phyloP scores from a whole-genome alignment of 2,329 filamentous ascomycete species.

The Metarhizium album region DNA sequence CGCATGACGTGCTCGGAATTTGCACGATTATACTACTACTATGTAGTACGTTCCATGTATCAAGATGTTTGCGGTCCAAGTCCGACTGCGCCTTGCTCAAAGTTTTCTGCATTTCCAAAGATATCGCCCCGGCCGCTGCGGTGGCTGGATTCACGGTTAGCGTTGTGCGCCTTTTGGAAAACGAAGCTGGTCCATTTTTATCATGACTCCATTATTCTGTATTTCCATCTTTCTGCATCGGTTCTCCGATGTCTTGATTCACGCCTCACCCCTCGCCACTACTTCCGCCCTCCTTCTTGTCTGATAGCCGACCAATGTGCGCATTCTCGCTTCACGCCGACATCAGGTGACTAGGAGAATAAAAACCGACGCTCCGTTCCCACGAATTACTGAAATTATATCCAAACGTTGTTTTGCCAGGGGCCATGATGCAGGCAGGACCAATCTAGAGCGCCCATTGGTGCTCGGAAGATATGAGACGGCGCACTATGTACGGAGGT shows the following conservation, averaged over 20 bases:
- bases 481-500: background rate
- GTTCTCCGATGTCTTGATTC: background rate
- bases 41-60: background rate
- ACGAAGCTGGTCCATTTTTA: no score
- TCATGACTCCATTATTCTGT: no score
- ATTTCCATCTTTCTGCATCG: background rate
- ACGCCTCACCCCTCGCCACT: background rate
- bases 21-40: background rate
- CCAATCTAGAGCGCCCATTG: no score
- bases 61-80: background rate
- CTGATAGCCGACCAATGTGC: background rate
- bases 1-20: background rate
- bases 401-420: no score
- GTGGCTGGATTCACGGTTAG: no score
- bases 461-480: no score
- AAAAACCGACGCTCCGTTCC: background rate
- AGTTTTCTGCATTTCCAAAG: background rate
- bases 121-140: background rate
- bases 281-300: background rate
- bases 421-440: no score
- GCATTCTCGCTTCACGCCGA: background rate
- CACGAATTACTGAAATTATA: background rate
- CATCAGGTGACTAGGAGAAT: background rate
- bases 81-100: background rate
- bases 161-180: no score